phyloP scores from a whole-genome alignment of 2,329 filamentous ascomycete species.

The Domatiomyces catenatus region DNA sequence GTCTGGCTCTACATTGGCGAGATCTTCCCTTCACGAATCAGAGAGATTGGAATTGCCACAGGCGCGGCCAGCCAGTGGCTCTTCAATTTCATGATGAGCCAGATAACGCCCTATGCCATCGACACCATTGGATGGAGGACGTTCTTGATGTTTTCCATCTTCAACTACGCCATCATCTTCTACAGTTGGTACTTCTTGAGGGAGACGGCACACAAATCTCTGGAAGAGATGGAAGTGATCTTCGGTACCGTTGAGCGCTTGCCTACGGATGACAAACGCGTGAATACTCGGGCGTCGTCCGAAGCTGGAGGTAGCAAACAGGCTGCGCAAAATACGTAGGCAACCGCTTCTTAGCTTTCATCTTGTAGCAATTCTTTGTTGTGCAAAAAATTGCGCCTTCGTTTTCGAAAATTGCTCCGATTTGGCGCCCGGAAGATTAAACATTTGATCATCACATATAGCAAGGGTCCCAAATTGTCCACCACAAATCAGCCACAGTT shows the following conservation, averaged over 20 bases:
- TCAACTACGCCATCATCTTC: constrained; percentile 32
- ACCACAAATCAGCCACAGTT: not conserved
- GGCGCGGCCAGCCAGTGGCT: constrained; percentile 28
- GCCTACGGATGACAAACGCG: constrained; percentile 9
- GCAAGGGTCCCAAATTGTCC: not conserved
- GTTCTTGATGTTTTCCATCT: constrained; percentile 37
- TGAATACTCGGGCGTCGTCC: not conserved
- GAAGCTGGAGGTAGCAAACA: not conserved
- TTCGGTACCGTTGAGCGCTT: constrained; percentile 18
- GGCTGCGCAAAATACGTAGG: not conserved
- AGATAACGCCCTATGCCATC: constrained; percentile 29
- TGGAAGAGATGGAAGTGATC: constrained; percentile 32
- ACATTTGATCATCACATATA: not conserved
- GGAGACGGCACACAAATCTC: constrained; percentile 29
- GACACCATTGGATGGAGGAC: constrained; percentile 33
- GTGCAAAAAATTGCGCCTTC: not conserved
- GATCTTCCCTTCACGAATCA: constrained; percentile 26
- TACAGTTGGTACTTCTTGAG: constrained; percentile 30
- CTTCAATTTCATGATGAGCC: constrained; percentile 28
- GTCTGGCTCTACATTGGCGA: constrained; percentile 26
- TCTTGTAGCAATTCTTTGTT: no score
- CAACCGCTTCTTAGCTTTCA: no score
- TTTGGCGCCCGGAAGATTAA: not conserved
- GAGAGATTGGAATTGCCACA: constrained; percentile 26
- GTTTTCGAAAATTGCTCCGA: not conserved